Evolutionary conservation across 2,329 filamentous ascomycete species (phyloP), one percentile per base, ranked within the genome.

Genomic region (Hirsutella thompsonii): DNA sequence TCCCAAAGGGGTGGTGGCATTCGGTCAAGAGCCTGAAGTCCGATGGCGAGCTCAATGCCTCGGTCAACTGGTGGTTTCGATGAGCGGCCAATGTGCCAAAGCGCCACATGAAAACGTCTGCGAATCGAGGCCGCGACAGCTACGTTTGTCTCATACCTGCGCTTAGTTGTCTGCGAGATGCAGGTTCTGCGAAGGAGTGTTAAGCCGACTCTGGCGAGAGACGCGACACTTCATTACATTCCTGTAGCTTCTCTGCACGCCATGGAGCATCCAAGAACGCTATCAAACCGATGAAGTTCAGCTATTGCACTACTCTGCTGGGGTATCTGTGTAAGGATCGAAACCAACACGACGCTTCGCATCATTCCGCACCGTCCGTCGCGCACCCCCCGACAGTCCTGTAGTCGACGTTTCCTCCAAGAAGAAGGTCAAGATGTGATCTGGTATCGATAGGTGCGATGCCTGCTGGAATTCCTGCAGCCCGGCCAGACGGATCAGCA

Each of bases 391-490:
- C 6, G 57, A 55, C 18, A 73, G 46, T 0, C 72, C 68, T 4
- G 69, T 72, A 2, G 69, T 70, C 6, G 72, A 75, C 2, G 68
- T 69, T 42, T 76, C 70, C 44, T 76, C 72, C 14, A 95, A 68
- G 63, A 94, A 95, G 64, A 94, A 93, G 40, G 82, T 87, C 33
- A 94, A 68, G 2, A 94, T 76, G 51, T 94, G 85, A 55, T 95
- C 89, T 1, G 84, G 84, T 46, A 94, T 92, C 6, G 86, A 76
- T n/a, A 94, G 72, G 52, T 94, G 88, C 0, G 85, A 88, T 33
- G 78, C 74, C 66, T 95, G 89, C 56, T 94, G 84, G 58, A 92
- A 94, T 64, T 94, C 87, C 56, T 94, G 89, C 13, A 94, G 74
- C 19, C 87, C 86, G 4, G 83, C 81, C 37, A 95, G 72, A 34